Conservation (phyloP, 164 flowering plant genomes). For the Liquidambar formosana region DNA sequence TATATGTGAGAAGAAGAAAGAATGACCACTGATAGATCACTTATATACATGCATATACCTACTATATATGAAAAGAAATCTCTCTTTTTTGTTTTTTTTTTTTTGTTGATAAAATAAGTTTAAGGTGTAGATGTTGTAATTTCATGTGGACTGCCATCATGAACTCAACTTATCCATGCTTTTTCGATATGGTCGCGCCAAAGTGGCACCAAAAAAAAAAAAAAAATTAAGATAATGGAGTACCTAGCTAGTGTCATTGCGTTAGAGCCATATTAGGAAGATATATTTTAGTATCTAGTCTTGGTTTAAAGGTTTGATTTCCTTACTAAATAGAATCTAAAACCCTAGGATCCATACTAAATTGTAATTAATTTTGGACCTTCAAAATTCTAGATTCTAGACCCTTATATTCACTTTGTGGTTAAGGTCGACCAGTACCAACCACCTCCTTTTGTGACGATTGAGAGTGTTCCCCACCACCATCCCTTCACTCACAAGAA, state of each 20-base stretch:
- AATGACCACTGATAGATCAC: too few relatives aligned
- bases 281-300: too few relatives aligned
- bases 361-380: background rate
- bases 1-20: too few relatives aligned
- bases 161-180: slow-evolving; percentile 6
- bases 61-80: too few relatives aligned
- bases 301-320: too few relatives aligned
- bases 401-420: slow-evolving; percentile 10
- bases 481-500: slow-evolving; percentile 42
- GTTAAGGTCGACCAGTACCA: slow-evolving; percentile 25
- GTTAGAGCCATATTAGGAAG: too few relatives aligned
- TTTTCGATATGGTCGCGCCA: background rate
- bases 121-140: background rate
- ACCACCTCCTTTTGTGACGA: slow-evolving; percentile 22
- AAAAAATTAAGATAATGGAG: too few relatives aligned
- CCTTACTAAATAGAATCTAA: background rate
- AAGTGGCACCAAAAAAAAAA: too few relatives aligned
- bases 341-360: background rate
- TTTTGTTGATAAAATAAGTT: background rate
- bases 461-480: slow-evolving; percentile 44
- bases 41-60: too few relatives aligned
- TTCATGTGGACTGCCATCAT: slow-evolving; percentile 14
- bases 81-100: too few relatives aligned
- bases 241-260: too few relatives aligned
- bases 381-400: background rate